Base-by-base conservation (phyloP, 345 rosid genomes). In the Hypericum perforatum region DNA sequence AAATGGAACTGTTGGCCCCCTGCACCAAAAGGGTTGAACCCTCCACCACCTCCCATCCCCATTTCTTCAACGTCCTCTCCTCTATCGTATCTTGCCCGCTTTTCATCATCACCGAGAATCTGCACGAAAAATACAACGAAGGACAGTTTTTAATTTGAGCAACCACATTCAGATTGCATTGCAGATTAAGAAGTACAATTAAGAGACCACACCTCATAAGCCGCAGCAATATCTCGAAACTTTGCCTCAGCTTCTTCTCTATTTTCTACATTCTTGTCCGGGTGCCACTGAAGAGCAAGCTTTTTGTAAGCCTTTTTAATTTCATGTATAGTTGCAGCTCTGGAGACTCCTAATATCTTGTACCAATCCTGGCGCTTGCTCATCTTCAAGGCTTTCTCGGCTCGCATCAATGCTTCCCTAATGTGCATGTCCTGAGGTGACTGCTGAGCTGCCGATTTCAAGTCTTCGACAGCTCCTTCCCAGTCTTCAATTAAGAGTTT, bases 211-310 rank as follows among this genome's bases (percentile, higher is more conserved):
- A 94, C 99, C 97, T 94, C 99, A 55, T 89, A 94, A 48, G 99
- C 99, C 46, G 92, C 95, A 43, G 99, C 99, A 52, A 94, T 82
- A 57, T 94, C 99, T 57, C 70, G 78, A 73, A 92, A 92, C 56
- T 80, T 78, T 68, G 75, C 77, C 77, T 92, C 99, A 50, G 99
- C 97, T 73, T 78, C 97, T 78, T 89, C 99, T 78, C 97, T 76
- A 15, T 85, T 88, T 15, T 68, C 85, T 3, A 83, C 97, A 58
- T 92, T 92, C 72, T 92, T 92, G 70, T 92, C 99, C 0, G 99
- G 99, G 74, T 92, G 99, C 99, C 99, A 92, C 57, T 84, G 85
- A 59, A 92, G 52, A 64, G 99, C 98, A 10, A 88, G 94, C 76
- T 85, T 92, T 76, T 92, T 92, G 75, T 92, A 92, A 10, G 97